These are phyloP conservation scores for Bipolaris sorokiniana DNA, from an alignment of 2,329 filamentous ascomycete species.

Conservation along the genomic window DNA sequence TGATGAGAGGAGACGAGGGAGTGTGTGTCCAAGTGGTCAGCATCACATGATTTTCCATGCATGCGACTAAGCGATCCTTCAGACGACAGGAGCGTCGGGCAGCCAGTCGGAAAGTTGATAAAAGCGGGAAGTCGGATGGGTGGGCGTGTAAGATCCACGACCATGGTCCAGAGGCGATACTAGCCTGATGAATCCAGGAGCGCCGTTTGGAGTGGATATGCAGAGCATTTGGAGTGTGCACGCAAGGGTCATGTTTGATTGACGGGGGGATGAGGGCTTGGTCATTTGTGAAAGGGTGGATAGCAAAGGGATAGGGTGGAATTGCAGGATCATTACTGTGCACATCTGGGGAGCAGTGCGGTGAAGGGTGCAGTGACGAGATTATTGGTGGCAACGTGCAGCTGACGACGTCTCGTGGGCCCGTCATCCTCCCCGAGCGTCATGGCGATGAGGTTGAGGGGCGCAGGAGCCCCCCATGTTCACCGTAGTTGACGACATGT, in stretches of 20 bases:
- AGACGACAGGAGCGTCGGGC: slow-evolving; percentile 26
- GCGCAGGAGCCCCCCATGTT: slow-evolving; percentile 8
- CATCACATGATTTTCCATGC: slow-evolving; percentile 37
- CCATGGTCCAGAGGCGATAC: slow-evolving; percentile 15
- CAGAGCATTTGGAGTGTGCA: slow-evolving; percentile 30
- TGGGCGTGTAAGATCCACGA: slow-evolving; percentile 25
- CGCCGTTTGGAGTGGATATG: slow-evolving; percentile 19
- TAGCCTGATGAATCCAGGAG: slow-evolving; percentile 25
- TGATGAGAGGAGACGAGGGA: too few species aligned
- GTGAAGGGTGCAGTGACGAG: slow-evolving; percentile 10
- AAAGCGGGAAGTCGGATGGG: slow-evolving; percentile 31
- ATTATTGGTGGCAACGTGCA: slow-evolving; percentile 27
- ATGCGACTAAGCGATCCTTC: slow-evolving; percentile 42
- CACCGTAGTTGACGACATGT: slow-evolving; percentile 2
- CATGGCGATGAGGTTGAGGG: slow-evolving; percentile 3
- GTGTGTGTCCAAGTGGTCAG: slow-evolving; percentile 5
- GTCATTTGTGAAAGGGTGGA: slow-evolving; percentile 10
- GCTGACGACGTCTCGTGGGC: slow-evolving; percentile 19
- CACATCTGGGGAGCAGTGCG: slow-evolving; percentile 10
- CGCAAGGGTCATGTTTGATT: background rate
- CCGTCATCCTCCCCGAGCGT: slow-evolving; percentile 12
- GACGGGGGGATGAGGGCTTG: slow-evolving; percentile 22
- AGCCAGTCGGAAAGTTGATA: slow-evolving; percentile 40
- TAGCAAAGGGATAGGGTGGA: slow-evolving; percentile 6
- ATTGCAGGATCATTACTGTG: slow-evolving; percentile 13